Evolutionary conservation across 306 rosid species (phyloP), one percentile per base, ranked within the genome.

Genomic region (Begonia loranthoides): DNA sequence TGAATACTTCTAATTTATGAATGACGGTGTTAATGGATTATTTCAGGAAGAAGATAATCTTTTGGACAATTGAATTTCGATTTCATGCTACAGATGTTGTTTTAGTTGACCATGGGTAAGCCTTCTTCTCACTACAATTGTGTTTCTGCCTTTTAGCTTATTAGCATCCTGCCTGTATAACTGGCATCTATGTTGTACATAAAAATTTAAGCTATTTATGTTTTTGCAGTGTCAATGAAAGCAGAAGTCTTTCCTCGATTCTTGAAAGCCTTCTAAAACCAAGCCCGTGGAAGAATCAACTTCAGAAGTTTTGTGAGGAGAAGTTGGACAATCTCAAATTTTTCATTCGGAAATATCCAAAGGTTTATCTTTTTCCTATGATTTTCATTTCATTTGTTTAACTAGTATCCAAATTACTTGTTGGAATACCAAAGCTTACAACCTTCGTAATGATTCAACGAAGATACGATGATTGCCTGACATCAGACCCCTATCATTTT

Each of bases 21-120:
- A 28, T 28, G 36, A 28, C 22, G 22, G 3, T 19, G 22, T 19
- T 19, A 19, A 19, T 28, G 36, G 9, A 28, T 28, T 55, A 15
- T 64, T 68, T 57, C 81, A 92, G 96, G 85, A 77, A 67, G 56
- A 92, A 79, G 68, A 57, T 66, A 50, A 86, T 92, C 70, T 69
- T 70, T 46, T 92, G 99, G 99, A 86, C 96, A 9, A 80, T 92
- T 45, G 96, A 92, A 68, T 92, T 87, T 92, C 77, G 48, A 55
- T 83, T 86, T 61, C 84, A 73, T 76, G 76, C 81, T 2, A 86
- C 86, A 1, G 69, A 80, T 46, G 9, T 5, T 28, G 76, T 76
- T 57, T 54, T 86, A 63, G 56, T 62, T 49, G 88, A 86, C 67
- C 94, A 80, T 36, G 83, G 77, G 97, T 90, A 70, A 73, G 93